These are phyloP conservation scores for Serendipita sp. DNA, from an alignment of 768 basidiomycete genomes.

Conservation along the genomic window DNA sequence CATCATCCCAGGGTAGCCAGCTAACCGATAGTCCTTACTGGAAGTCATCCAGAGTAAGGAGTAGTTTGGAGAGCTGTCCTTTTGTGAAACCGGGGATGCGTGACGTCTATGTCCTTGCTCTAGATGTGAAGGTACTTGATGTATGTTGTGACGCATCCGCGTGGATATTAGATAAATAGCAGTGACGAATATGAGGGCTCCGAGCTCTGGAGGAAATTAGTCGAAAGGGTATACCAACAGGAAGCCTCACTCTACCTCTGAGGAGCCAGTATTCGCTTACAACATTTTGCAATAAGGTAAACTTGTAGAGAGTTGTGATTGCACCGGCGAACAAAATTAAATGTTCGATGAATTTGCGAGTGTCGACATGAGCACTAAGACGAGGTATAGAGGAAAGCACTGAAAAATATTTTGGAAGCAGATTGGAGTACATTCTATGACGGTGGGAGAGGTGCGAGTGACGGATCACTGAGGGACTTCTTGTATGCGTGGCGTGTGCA, in stretches of 20 bases:
- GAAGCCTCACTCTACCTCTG: background rate
- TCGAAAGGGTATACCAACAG: background rate
- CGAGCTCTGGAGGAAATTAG: background rate
- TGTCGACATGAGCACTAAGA: background rate
- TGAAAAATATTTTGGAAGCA: background rate
- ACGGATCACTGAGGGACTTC: background rate
- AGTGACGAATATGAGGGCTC: conserved; percentile 5
- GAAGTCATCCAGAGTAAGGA: conserved; percentile 67
- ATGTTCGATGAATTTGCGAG: conserved; percentile 1
- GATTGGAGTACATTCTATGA: background rate
- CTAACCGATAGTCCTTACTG: conserved; percentile 68
- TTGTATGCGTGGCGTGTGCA: conserved; percentile 1
- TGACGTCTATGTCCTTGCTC: conserved; percentile 6
- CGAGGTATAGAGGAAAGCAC: background rate
- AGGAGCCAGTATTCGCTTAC: background rate
- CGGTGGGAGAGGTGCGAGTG: background rate
- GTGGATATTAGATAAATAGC: conserved; percentile 1
- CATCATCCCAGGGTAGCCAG: background rate
- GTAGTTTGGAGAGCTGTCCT: conserved; percentile 40
- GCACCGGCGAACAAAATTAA: background rate
- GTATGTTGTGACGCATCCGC: background rate
- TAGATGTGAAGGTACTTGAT: background rate
- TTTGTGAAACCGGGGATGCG: conserved; percentile 20
- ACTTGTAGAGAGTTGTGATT: background rate
- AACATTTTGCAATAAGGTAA: background rate